Evolutionary conservation across 768 basidiomycete genomes (phyloP), one percentile per base, ranked within the genome.

Genomic region (Tricholoma bakamatsutake): DNA sequence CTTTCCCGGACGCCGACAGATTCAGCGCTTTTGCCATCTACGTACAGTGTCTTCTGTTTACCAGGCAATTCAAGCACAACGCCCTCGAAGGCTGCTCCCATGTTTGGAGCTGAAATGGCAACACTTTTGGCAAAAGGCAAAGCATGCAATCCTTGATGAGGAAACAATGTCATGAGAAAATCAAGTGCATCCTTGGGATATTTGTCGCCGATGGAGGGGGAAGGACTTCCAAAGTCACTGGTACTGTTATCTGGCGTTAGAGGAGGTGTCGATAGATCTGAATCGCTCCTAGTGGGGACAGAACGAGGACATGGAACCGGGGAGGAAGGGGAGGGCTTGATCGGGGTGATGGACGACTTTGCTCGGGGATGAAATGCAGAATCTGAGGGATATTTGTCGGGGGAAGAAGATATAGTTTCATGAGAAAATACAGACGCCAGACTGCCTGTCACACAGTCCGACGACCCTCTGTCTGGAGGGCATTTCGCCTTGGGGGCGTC

Each of bases 391-490:
- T 30, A 31, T 30, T 17, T 17, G 39, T 61, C 50, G 45, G 73
- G 70, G 65, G 73, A 72, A 57, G 71, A 71, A 61, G 69, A 66
- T 64, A 69, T 68, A 64, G 76, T 72, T 62, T 75, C 70, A 71
- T 73, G 71, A 67, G 80, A 76, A 64, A 76, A 72, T 59, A 70
- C 73, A 68, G 78, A 76, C 90, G 89, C 82, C 85, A 81, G 80
- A 77, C 84, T 80, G 88, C 82, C 91, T 93, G 87, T 93, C 91
- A 93, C 91, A 83, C 89, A 86, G 81, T 81, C 84, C 79, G 83
- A 85, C 90, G 91, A 93, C 91, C 91, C 91, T 88, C 91, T 68
- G 69, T 90, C 86, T 64, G 90, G 90, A 90, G 90, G 91, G 91
- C 91, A 93, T 93, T 93, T 93, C 61, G 73, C 74, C 66, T 80